These are phyloP conservation scores for Ceratobasidium theobromae DNA, from an alignment of 1,284 basidiomycete genomes.

Conservation along the genomic window DNA sequence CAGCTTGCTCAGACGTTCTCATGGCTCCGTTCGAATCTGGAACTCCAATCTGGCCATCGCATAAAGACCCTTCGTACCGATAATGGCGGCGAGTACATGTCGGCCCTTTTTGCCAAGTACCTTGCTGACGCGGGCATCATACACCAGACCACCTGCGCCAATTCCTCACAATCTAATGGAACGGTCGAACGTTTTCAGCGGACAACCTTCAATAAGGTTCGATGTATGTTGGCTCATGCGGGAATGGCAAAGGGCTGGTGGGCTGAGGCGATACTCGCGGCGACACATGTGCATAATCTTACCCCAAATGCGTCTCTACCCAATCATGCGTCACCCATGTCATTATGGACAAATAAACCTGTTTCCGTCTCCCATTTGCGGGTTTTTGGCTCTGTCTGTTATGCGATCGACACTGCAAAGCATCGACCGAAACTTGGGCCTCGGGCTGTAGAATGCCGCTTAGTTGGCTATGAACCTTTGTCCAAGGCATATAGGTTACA, in stretches of 20 bases:
- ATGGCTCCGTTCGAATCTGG: slow-evolving; percentile 25
- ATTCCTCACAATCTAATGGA: slow-evolving; percentile 31
- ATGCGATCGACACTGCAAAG: background rate
- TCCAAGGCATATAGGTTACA: slow-evolving; percentile 23
- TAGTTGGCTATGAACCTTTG: slow-evolving; percentile 14
- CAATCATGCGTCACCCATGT: background rate
- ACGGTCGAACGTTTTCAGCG: slow-evolving; percentile 21
- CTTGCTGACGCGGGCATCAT: slow-evolving; percentile 18
- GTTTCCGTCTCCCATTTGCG: slow-evolving; percentile 11
- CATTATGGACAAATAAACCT: background rate
- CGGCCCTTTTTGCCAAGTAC: background rate
- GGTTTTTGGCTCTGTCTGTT: slow-evolving; percentile 22
- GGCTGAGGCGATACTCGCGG: slow-evolving; percentile 1
- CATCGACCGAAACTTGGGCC: background rate
- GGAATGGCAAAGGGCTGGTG: slow-evolving; percentile 21
- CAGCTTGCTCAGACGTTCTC: slow-evolving; percentile 30
- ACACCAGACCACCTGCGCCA: slow-evolving; percentile 6
- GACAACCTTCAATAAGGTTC: background rate
- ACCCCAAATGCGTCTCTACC: slow-evolving; percentile 8
- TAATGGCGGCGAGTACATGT: slow-evolving; percentile 38
- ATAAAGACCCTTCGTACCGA: slow-evolving; percentile 36
- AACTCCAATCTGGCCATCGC: slow-evolving; percentile 27
- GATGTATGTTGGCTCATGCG: slow-evolving; percentile 6
- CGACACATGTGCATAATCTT: slow-evolving; percentile 6
- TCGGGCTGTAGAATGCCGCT: background rate